Evolutionary conservation across 1,284 basidiomycete species (phyloP).

Genomic region (Heterobasidion occidentale): DNA sequence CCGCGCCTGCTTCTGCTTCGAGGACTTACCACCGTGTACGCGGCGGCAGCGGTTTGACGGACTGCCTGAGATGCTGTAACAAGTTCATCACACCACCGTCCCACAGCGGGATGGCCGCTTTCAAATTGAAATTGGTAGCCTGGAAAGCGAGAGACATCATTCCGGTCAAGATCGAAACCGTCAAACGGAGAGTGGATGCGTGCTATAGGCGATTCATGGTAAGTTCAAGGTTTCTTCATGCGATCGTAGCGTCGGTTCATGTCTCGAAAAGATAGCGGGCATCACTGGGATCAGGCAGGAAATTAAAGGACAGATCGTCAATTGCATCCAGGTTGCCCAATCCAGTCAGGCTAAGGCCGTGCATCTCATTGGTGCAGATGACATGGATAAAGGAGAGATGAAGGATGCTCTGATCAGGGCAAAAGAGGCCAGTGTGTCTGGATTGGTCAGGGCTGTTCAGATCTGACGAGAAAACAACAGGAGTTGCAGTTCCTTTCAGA

Average conservation of each 20-base stretch:
- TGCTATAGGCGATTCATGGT: background rate
- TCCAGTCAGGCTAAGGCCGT: background rate
- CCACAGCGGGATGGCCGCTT: background rate
- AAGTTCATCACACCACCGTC: background rate
- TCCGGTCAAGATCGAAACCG: background rate
- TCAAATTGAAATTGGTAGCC: background rate
- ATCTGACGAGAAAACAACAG: background rate
- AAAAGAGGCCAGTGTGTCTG: background rate
- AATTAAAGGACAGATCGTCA: background rate
- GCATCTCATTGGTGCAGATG: background rate
- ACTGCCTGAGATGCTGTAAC: background rate
- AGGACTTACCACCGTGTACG: too few species aligned
- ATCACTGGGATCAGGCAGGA: background rate
- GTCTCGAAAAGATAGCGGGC: background rate
- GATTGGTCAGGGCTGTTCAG: too few species aligned
- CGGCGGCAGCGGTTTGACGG: background rate
- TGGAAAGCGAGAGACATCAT: background rate
- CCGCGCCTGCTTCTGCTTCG: too few species aligned
- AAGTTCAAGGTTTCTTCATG: background rate
- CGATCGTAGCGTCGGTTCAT: background rate
- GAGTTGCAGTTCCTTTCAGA: background rate
- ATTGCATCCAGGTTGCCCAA: background rate
- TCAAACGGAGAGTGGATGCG: background rate
- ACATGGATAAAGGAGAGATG: background rate
- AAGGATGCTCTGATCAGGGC: background rate